These are phyloP conservation scores for Mercurialis annua DNA, from an alignment of 345 rosid species.

Conservation along the genomic window DNA sequence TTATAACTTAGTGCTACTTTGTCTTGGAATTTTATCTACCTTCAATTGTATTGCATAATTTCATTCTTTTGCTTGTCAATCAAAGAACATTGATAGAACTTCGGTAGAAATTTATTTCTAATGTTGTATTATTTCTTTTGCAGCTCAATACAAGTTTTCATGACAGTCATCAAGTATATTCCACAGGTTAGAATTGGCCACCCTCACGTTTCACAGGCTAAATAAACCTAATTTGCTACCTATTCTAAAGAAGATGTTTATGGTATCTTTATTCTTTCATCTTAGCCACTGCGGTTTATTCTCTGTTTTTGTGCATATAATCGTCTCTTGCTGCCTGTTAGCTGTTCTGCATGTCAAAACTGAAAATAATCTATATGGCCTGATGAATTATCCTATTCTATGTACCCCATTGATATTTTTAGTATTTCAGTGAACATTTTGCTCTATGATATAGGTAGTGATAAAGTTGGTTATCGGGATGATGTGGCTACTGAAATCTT, in stretches of 20 bases:
- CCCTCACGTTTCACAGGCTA: not conserved
- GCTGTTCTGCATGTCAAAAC: not conserved
- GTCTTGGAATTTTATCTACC: not conserved
- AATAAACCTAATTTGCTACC: not conserved
- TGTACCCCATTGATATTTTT: not conserved
- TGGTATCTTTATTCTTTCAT: not conserved
- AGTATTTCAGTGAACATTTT: not conserved
- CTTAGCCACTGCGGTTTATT: not conserved
- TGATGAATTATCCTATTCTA: not conserved
- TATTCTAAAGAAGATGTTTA: not conserved
- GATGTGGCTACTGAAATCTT: not conserved
- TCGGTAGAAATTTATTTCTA: not conserved
- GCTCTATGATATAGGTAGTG: too few relatives aligned
- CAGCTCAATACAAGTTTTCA: slow-evolving; percentile 83
- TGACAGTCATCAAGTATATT: slow-evolving; percentile 82
- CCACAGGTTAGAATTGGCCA: slow-evolving; percentile 62
- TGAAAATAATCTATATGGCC: not conserved
- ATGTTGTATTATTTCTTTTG: slow-evolving; percentile 11
- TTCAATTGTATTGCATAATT: not conserved
- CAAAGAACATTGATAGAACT: not conserved
- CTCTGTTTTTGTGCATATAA: not conserved
- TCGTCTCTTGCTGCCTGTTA: not conserved
- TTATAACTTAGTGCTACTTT: not conserved
- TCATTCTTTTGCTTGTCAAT: not conserved
- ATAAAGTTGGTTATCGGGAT: not conserved